Evolutionary conservation across 2,329 filamentous ascomycete species (phyloP), one percentile per base, ranked within the genome.

Genomic region (Fusarium longipes): DNA sequence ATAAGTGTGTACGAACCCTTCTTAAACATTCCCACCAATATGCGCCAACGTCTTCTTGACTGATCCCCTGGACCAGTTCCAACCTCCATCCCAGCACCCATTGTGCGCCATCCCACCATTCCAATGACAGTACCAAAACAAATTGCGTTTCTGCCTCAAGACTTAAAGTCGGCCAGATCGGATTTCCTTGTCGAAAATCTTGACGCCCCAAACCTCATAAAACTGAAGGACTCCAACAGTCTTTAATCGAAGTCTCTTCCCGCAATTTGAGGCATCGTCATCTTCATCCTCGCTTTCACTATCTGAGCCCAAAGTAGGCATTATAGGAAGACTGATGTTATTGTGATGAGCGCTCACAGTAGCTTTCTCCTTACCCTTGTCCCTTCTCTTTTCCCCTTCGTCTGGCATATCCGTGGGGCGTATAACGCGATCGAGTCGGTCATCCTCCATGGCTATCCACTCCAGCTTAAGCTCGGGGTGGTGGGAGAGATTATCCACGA

Each of bases 141-240:
- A 17, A n/a, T n/a, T n/a, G n/a, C n/a, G n/a, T n/a, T 25, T 29
- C 17, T 24, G 10, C 10, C 9, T 12, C 18, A 18, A 14, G 8
- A 42, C 39, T 73, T 53, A 78, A 15, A 78, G 56, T 44, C 74
- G 70, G 20, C 77, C 77, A 39, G 64, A 75, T 30, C 83, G 78
- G 47, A 88, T 75, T 71, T 88, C 85, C 75, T 87, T 88, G 68
- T 85, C 81, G 65, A 88, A 89, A 48, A 89, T 88, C 63, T 80
- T 80, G 33, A 88, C 80, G 0, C 80, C 85, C 78, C 78, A 79
- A 11, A 78, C 78, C 32, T 80, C 78, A 45, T 79, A 78, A 59
- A 79, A 80, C 38, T 76, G 78, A 36, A 80, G 55, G 17, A 77
- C 77, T 4, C 77, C 77, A 35, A 78, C 70, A 2, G 77, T 79